Conservation (phyloP, 2,329 filamentous ascomycete genomes). For the Capronia americana region DNA sequence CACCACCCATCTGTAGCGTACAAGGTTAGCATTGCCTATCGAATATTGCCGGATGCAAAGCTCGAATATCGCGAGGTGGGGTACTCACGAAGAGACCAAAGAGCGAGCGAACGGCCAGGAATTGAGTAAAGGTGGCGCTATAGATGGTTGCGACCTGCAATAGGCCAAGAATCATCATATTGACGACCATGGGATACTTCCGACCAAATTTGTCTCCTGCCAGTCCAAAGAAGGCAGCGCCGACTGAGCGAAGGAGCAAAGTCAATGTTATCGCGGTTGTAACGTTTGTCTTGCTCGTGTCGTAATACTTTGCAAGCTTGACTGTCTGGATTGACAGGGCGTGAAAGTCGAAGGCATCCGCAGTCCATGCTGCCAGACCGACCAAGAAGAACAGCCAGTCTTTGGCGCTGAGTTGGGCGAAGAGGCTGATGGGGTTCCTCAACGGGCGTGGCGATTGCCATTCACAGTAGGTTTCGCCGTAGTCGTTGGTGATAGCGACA, state of each 20-base stretch:
- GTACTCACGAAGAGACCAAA: constrained; percentile 68
- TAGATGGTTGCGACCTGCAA: constrained; percentile 82
- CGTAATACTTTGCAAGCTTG: constrained; percentile 68
- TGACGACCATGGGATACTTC: constrained; percentile 83
- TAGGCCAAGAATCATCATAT: constrained; percentile 74
- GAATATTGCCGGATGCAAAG: neutral
- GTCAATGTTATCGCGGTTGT: constrained; percentile 78
- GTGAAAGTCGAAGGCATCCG: constrained; percentile 85
- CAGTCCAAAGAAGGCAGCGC: constrained; percentile 76
- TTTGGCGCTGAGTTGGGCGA: constrained; percentile 66
- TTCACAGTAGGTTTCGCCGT: constrained; percentile 69
- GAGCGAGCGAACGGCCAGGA: constrained; percentile 74
- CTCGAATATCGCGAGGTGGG: neutral
- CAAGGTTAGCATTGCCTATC: neutral
- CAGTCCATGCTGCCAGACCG: constrained; percentile 77
- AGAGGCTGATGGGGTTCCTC: constrained; percentile 72
- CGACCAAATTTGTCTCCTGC: constrained; percentile 79
- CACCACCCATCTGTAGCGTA: constrained; percentile 68
- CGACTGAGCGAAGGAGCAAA: constrained; percentile 74
- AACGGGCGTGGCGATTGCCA: constrained; percentile 72
- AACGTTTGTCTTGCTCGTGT: constrained; percentile 69
- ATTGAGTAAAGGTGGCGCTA: constrained; percentile 71
- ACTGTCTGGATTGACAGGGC: constrained; percentile 78
- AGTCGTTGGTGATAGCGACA: constrained; percentile 68
- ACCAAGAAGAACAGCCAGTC: constrained; percentile 80